Percentiles rank a stretch among this genome's conserved stretches.
Conservation (phyloP, 1,284 basidiomycete species). For the Schizophyllum commune region DNA sequence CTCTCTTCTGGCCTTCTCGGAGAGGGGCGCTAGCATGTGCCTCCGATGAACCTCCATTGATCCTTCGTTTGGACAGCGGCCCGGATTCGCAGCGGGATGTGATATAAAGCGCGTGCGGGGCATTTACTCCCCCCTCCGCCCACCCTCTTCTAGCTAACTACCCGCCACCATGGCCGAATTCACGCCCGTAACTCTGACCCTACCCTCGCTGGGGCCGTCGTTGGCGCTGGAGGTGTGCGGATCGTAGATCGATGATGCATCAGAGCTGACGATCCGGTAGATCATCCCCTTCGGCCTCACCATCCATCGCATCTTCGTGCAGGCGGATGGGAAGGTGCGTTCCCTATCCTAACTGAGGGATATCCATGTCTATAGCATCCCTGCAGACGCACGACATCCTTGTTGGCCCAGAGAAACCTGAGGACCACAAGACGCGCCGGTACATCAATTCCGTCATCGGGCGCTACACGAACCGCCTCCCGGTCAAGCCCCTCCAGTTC, state of each 20-base stretch:
- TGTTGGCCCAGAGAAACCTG: slow-evolving; percentile 58
- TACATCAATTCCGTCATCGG: slow-evolving; percentile 70
- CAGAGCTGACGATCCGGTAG: slow-evolving; percentile 24
- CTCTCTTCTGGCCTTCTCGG: no score
- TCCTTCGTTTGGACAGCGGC: slow-evolving; percentile 5
- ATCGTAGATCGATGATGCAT: background rate
- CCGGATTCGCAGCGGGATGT: background rate
- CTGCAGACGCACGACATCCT: slow-evolving; percentile 65
- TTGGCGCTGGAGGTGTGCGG: slow-evolving; percentile 46
- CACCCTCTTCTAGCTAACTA: slow-evolving; percentile 1
- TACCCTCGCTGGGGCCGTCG: slow-evolving; percentile 47
- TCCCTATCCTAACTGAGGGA: slow-evolving; percentile 1
- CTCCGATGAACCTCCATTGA: background rate
- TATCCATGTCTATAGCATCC: slow-evolving; percentile 1
- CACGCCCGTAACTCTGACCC: slow-evolving; percentile 42
- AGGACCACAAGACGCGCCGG: slow-evolving; percentile 50
- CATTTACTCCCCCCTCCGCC: background rate
- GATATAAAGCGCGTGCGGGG: background rate
- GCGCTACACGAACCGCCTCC: slow-evolving; percentile 64
- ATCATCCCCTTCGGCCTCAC: slow-evolving; percentile 60
- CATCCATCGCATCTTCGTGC: slow-evolving; percentile 56
- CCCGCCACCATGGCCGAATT: slow-evolving; percentile 33
- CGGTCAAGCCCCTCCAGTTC: slow-evolving; percentile 45
- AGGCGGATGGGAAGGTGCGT: slow-evolving; percentile 53
- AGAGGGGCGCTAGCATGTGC: background rate